phyloP scores from a whole-genome alignment of 2,329 filamentous ascomycete species.

The Penicillium sp. region DNA sequence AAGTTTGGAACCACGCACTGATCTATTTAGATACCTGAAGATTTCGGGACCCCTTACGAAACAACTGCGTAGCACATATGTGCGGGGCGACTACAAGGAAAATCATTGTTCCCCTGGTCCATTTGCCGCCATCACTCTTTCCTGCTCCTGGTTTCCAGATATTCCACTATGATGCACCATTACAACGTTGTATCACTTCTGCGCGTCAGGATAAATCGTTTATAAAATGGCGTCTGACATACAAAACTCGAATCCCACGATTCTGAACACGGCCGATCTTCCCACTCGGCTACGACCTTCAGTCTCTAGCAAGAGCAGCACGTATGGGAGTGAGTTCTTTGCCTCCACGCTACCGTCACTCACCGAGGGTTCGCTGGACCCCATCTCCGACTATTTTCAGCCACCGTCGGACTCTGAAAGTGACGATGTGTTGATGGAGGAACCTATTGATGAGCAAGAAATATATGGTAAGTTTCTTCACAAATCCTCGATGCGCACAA shows the following conservation, averaged over 20 bases:
- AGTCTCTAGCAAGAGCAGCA: constrained; percentile 49
- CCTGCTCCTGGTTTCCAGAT: no score
- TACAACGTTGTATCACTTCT: not conserved
- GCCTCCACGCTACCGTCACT: constrained; percentile 57
- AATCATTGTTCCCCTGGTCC: not conserved
- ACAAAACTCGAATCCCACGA: constrained; percentile 79
- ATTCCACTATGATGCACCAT: not conserved
- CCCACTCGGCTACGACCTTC: constrained; percentile 69
- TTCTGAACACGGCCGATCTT: constrained; percentile 85
- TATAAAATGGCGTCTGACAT: constrained; percentile 39
- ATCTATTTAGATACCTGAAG: not conserved
- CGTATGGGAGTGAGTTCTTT: constrained; percentile 51
- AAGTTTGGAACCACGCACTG: no score
- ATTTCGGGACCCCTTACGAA: not conserved
- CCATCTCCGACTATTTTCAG: constrained; percentile 43
- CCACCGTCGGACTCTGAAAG: constrained; percentile 44
- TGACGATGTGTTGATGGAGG: constrained; percentile 67
- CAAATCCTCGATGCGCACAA: not conserved
- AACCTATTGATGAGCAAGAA: constrained; percentile 95
- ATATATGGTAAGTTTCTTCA: constrained; percentile 75
- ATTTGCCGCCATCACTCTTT: not conserved
- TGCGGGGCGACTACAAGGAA: not conserved
- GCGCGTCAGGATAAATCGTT: not conserved
- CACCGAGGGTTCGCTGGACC: constrained; percentile 52
- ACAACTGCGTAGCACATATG: not conserved